A percentile compares a stretch with the other conserved stretches of the same genome.
phyloP scores from a whole-genome alignment of 495 filamentous ascomycete genomes.

The Podospora tetraspora region DNA sequence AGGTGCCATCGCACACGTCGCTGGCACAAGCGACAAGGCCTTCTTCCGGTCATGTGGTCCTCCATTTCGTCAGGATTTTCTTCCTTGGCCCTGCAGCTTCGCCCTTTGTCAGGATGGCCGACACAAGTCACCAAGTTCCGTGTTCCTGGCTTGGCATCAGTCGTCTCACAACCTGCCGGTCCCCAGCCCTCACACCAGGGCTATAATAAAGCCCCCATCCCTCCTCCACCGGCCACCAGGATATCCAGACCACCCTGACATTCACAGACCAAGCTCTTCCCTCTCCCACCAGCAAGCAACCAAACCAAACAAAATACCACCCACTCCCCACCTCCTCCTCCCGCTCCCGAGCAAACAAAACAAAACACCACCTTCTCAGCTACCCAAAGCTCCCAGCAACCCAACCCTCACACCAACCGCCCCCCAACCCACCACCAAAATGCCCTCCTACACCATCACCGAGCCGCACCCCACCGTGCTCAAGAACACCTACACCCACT shows the following conservation, averaged over 20 bases:
- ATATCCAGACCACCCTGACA: neutral
- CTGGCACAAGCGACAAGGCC: neutral
- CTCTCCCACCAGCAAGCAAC: neutral
- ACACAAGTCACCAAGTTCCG: neutral
- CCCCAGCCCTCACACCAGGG: neutral
- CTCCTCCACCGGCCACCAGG: neutral
- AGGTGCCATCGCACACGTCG: neutral
- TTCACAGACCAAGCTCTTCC: neutral
- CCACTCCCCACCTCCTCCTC: neutral
- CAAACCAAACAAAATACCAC: neutral
- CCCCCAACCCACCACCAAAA: slow-evolving; percentile 17
- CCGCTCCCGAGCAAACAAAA: neutral
- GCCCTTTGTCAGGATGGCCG: neutral
- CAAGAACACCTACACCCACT: slow-evolving; percentile 59
- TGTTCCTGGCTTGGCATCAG: neutral
- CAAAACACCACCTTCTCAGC: slow-evolving; percentile 8
- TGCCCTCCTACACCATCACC: slow-evolving; percentile 59
- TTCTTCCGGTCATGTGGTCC: neutral
- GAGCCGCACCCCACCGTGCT: slow-evolving; percentile 75
- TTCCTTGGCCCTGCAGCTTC: neutral
- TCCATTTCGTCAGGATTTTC: neutral
- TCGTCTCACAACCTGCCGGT: neutral
- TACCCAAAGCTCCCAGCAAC: slow-evolving; percentile 15
- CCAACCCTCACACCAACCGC: slow-evolving; percentile 15
- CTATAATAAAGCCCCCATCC: slow-evolving; percentile 3